A percentile compares a stretch with the other conserved stretches of the same genome.
These are phyloP conservation scores for Calonectria henricotiae DNA, from an alignment of 2,329 filamentous ascomycete genomes.

Conservation along the genomic window DNA sequence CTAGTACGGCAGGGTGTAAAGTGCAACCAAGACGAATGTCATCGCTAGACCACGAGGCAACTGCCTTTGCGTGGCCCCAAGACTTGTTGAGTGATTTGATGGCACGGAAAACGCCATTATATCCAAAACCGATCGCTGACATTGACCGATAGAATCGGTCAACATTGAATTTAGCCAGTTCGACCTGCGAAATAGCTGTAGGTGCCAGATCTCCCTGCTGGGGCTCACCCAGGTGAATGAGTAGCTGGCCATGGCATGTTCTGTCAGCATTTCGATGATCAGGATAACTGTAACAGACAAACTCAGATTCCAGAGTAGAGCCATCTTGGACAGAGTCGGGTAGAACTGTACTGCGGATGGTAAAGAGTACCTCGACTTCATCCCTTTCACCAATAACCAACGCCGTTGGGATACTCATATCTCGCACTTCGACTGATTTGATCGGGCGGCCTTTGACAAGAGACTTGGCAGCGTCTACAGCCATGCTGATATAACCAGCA, in stretches of 20 bases:
- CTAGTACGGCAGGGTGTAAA: not conserved
- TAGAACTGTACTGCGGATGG: not conserved
- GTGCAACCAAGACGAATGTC: not conserved
- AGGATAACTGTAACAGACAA: not conserved
- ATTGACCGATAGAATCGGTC: not conserved
- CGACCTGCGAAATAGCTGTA: not conserved
- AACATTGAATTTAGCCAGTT: not conserved
- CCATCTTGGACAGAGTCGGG: not conserved
- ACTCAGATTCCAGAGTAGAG: not conserved
- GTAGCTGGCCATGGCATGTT: not conserved
- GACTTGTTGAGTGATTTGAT: not conserved
- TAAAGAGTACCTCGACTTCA: not conserved
- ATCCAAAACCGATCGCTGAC: not conserved
- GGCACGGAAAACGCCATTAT: not conserved
- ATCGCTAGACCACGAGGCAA: not conserved
- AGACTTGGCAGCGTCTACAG: not conserved
- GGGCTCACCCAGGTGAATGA: not conserved
- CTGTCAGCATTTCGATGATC: not conserved
- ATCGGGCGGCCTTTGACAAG: not conserved
- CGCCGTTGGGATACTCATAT: not conserved
- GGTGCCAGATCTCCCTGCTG: not conserved
- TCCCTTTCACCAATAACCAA: not conserved
- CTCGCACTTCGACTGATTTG: not conserved
- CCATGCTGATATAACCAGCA: not conserved
- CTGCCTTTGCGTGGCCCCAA: not conserved